Base-by-base conservation (phyloP, 2,329 filamentous ascomycete genomes). In the Hysterium pulicare region DNA sequence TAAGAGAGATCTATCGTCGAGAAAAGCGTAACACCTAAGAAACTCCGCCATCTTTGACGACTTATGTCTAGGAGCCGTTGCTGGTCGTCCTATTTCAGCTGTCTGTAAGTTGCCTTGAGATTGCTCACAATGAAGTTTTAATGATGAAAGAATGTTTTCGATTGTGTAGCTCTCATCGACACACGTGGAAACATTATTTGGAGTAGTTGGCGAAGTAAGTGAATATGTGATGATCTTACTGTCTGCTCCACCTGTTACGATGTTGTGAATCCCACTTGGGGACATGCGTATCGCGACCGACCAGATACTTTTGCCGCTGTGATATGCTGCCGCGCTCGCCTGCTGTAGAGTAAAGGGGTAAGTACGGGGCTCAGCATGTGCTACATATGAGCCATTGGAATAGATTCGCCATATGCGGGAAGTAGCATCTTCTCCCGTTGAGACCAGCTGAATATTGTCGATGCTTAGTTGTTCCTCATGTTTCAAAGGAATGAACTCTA, bases 291-390 rank as follows among this genome's bases (percentile, higher is more conserved):
- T 41, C 8, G 47, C 39, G 44, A 56, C 40, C 0, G 90, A 83
- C 90, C 91, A 97, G 5, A 97, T 82, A 59, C 96, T 90, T 66
- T 96, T 98, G 5, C 93, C 93, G 24, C 73, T 76, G 60, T 97
- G 90, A 46, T 82, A 78, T 2, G 78, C 73, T 38, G 81, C 77
- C 6, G 76, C 80, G 2, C 74, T 71, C 2, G 74, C 59, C 38
- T 86, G 77, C 10, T 65, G 64, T 33, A 89, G 61, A 5, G 51
- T 65, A 35, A 66, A 46, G 31, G 43, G 5, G 45, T 41, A 34
- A n/a, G 7, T 15, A 24, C 30, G 10, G 9, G 11, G 7, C 9
- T 32, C 22, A 6, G 16, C 26, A 24, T 41, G 23, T 23, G 33
- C 5, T 30, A 36, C 13, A n/a, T 9, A 10, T 10, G 3, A 17